Base-by-base conservation (phyloP, 768 basidiomycete species). In the Lactarius indigo region DNA sequence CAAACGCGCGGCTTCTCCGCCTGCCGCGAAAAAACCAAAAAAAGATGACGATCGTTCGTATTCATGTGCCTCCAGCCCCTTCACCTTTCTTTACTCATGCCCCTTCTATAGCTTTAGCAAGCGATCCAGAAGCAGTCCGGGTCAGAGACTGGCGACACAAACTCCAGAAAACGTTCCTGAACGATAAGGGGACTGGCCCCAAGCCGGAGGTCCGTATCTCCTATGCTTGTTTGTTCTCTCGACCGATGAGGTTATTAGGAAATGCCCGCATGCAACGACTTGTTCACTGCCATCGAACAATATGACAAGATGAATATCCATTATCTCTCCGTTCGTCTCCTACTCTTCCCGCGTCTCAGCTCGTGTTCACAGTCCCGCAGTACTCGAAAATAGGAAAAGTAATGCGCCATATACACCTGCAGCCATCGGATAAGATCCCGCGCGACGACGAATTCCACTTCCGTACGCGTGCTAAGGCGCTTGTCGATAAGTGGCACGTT, bases 101-200 rank as follows among this genome's bases (percentile, higher is more conserved):
- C 52, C 56, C 59, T 35, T 20, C 59, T 81, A 81, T 80, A 64
- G 80, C 80, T 60, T 69, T 87, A 62, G 76, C 79, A 50, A 78
- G 75, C 58, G 87, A 90, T 75, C 82, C 82, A 1, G 88, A 90
- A 68, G 89, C 87, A 28, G 72, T 79, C 63, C 88, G 89, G 75
- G 93, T 96, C 72, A 88, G 91, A 73, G 90, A 92, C 65, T 96
- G 95, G 94, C 83, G 96, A 70, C 94, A 96, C 76, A 90, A 87
- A 76, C 83, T 97, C 2, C 95, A 98, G 78, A 91, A 94, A 76
- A 90, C 86, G 0, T 90, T 94, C 79, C 74, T 96, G 61, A 86
- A 87, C 70, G 84, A 79, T 70, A 88, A 88, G 41, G 66, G 66
- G 76, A 78, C 78, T 7, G 69, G 81, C 9, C 89, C 91, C 5